Evolutionary conservation across 1,284 basidiomycete species (phyloP), one percentile per base, ranked within the genome.

Genomic region (Thecaphora thlaspeos): DNA sequence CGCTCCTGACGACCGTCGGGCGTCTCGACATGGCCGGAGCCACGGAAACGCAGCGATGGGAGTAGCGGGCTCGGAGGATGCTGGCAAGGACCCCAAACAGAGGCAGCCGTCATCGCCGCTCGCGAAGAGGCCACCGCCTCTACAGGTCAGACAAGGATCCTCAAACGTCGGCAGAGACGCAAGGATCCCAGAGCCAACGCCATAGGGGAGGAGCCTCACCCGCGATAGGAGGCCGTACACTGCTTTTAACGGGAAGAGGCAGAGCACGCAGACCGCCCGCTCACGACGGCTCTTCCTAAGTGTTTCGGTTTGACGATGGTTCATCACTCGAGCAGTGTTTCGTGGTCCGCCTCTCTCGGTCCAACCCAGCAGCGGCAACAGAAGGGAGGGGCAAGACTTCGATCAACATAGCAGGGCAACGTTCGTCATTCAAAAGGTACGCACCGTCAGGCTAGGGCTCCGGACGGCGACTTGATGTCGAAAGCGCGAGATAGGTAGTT

Each of bases 211-310:
- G 51, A 43, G 47, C 61, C 55, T 63, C 51, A 50, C 51, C 49
- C 61, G 39, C 45, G 43, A 45, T 44, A 47, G 47, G 28, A 26
- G 32, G 22, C 51, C 48, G 26, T 32, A 41, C n/a, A n/a, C n/a
- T n/a, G n/a, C n/a, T n/a, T n/a, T n/a, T 50, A 43, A 65, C 51
- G 61, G 61, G 64, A 43, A 56, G 58, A 59, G 55, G 47, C 37
- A 37, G 57, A 65, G 61, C 58, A 58, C 65, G 42, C 65, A 68
- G 63, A 57, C 68, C 68, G 58, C 61, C 57, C 61, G 70, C 74
- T 76, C 70, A 70, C 74, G 74, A 76, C 74, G 74, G 74, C 74
- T 76, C 74, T 76, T 76, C 74, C 74, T 75, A 72, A 60, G 64
- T 68, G 68, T 52, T 58, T 68, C 58, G 74, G 69, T 75, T 68